Base-by-base conservation (phyloP, 2,329 filamentous ascomycete species). In the Rugonectria rugulosa region DNA sequence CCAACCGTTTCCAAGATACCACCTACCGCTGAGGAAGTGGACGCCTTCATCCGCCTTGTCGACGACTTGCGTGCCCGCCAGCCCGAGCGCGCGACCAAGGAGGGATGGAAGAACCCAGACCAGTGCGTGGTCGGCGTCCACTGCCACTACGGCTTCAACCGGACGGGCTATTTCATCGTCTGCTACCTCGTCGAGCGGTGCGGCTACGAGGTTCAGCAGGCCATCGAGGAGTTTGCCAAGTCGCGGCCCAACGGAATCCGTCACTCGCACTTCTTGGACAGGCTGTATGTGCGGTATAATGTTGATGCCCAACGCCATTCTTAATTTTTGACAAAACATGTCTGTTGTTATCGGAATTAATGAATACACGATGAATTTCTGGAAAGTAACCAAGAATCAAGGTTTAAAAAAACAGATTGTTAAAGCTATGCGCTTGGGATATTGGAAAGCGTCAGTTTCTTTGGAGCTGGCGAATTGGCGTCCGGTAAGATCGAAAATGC, bases 61-160 rank as follows among this genome's bases (percentile, higher is more conserved):
- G 85, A 88, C 62, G 77, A 79, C 24, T 74, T 92, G 20, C 80
- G 87, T 36, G 77, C 76, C 23, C 79, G 83, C 38, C 85, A 88
- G 56, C 38, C 53, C 2, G 66, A 72, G 53, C 70, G 70, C 29
- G 67, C 69, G 7, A 46, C 29, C 3, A 75, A 72, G 53, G 77
- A 75, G 17, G 75, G 78, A 3, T 77, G 72, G 63, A 70, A 74
- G 6, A 66, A 77, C 2, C 75, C 77, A 1, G 65, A 65, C 7
- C 56, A 68, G 36, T 70, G 67, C n/a, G 77, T 88, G 42, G 84
- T 97, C 46, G 93, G 89, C 3, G 91, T 97, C 0, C 94, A 98
- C 71, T 98, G 94, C 68, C 94, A 98, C 69, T 97, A 97, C 66
- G 94, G 94, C 0, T 97, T 96, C 77, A 97, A 98, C 71, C 85